A percentile compares a stretch with the other conserved stretches of the same genome.
phyloP scores from a whole-genome alignment of 2,329 filamentous ascomycete genomes.

The Fonsecaea multimorphosa region DNA sequence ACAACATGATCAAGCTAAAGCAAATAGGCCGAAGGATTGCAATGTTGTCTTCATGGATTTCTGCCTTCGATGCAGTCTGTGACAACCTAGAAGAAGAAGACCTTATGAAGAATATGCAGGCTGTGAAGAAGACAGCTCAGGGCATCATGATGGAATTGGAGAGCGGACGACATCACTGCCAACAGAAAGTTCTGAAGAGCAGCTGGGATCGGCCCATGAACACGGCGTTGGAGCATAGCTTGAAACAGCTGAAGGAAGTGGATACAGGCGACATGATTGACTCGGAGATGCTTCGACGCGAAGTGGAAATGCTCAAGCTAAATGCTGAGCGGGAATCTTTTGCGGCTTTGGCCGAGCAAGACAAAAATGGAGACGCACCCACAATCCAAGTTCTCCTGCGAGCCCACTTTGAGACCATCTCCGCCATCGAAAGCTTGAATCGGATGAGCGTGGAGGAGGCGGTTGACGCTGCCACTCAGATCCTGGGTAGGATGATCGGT shows the following conservation, averaged over 20 bases:
- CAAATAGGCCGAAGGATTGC: constrained; percentile 84
- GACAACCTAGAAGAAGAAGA: constrained; percentile 73
- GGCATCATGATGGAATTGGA: constrained; percentile 90
- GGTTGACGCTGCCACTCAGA: constrained; percentile 75
- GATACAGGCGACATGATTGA: constrained; percentile 71
- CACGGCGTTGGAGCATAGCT: constrained; percentile 82
- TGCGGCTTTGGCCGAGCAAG: constrained; percentile 78
- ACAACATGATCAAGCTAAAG: constrained; percentile 79
- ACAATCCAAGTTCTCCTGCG: constrained; percentile 83
- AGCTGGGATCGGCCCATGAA: constrained; percentile 90
- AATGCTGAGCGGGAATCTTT: constrained; percentile 82
- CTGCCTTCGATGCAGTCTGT: constrained; percentile 83
- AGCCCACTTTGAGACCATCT: constrained; percentile 89
- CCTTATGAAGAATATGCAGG: constrained; percentile 68
- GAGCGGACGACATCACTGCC: constrained; percentile 85
- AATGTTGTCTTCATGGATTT: constrained; percentile 89
- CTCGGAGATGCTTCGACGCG: constrained; percentile 73
- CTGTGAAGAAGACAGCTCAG: constrained; percentile 85
- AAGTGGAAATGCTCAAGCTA: constrained; percentile 83
- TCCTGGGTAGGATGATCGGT: constrained; percentile 78
- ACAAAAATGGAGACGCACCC: constrained; percentile 77
- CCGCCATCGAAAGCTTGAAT: constrained; percentile 80
- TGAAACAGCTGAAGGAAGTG: constrained; percentile 76
- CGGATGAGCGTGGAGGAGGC: constrained; percentile 84
- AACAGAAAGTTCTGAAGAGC: constrained; percentile 78